These are phyloP conservation scores for Apodospora peruviana DNA, from an alignment of 495 filamentous ascomycete species.

Conservation along the genomic window DNA sequence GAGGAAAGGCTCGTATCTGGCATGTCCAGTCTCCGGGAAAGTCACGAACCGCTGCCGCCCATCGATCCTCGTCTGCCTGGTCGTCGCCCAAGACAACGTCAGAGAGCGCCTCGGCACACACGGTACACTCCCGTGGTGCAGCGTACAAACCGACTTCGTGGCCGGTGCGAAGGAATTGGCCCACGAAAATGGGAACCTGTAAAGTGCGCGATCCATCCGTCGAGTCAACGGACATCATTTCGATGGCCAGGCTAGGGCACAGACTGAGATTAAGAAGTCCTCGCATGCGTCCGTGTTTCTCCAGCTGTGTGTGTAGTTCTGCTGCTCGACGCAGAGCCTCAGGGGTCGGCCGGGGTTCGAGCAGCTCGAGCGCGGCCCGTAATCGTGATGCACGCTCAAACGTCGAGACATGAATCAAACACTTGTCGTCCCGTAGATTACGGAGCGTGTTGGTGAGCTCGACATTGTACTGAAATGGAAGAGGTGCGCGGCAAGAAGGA, in stretches of 20 bases:
- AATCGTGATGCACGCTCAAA: slow-evolving; percentile 1
- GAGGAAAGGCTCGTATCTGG: slow-evolving; percentile 6
- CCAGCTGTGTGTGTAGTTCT: slow-evolving; percentile 2
- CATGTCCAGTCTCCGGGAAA: slow-evolving; percentile 10
- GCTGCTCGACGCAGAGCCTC: slow-evolving; percentile 4
- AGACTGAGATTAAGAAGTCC: not conserved
- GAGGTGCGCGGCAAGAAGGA: not conserved
- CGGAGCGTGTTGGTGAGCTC: not conserved
- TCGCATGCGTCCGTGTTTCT: slow-evolving; percentile 1
- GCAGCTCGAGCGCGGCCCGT: not conserved
- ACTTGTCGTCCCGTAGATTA: not conserved
- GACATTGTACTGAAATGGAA: not conserved
- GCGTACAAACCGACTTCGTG: too few relatives aligned
- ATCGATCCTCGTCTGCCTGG: not conserved
- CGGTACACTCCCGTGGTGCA: not conserved
- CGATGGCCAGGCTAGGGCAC: not conserved
- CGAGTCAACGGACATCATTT: slow-evolving; percentile 9
- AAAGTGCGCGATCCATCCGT: not conserved
- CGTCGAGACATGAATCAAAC: not conserved
- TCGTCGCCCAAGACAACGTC: slow-evolving; percentile 2
- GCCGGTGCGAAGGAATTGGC: not conserved
- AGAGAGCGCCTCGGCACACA: slow-evolving; percentile 1
- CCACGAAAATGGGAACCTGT: slow-evolving; percentile 8
- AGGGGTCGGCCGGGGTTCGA: not conserved
- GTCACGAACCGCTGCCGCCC: not conserved